phyloP scores from a whole-genome alignment of 306 rosid species.

The Adenanthera pavonina region DNA sequence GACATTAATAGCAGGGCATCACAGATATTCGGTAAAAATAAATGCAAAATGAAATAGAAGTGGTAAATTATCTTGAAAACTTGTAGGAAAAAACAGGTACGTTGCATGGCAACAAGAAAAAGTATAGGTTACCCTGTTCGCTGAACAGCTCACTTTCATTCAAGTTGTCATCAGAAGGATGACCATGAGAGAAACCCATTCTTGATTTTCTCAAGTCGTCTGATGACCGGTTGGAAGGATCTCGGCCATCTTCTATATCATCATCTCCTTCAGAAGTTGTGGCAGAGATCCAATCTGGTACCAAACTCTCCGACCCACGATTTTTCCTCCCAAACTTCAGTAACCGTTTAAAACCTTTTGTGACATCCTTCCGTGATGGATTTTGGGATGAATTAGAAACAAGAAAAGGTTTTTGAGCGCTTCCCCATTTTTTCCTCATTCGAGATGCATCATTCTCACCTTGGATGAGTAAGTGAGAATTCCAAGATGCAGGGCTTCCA shows the following conservation, averaged over 20 bases:
- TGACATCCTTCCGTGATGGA: constrained; percentile 91
- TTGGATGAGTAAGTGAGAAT: constrained; percentile 78
- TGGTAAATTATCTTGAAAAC: background rate
- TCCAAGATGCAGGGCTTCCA: constrained; percentile 98
- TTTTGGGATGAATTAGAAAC: constrained; percentile 77
- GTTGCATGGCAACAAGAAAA: constrained; percentile 24
- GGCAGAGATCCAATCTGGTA: constrained; percentile 89
- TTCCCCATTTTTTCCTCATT: constrained; percentile 99
- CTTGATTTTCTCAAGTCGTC: constrained; percentile 97
- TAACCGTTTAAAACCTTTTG: constrained; percentile 90
- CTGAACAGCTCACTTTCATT: constrained; percentile 81
- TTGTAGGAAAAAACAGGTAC: background rate
- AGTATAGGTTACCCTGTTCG: constrained; percentile 74
- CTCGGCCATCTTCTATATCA: constrained; percentile 93
- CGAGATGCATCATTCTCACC: constrained; percentile 87
- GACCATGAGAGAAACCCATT: constrained; percentile 92
- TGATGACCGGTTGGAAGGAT: constrained; percentile 79
- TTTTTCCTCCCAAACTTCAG: constrained; percentile 91
- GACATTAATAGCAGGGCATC: constrained; percentile 10
- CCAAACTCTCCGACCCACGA: constrained; percentile 86
- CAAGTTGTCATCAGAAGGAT: constrained; percentile 81
- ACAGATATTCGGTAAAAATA: constrained; percentile 11
- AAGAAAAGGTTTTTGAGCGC: constrained; percentile 87
- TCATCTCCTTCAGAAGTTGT: constrained; percentile 99
- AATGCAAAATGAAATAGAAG: background rate